Base-by-base conservation (phyloP, 352 stramenopile genomes). In the Elongisporangium anandrum region DNA sequence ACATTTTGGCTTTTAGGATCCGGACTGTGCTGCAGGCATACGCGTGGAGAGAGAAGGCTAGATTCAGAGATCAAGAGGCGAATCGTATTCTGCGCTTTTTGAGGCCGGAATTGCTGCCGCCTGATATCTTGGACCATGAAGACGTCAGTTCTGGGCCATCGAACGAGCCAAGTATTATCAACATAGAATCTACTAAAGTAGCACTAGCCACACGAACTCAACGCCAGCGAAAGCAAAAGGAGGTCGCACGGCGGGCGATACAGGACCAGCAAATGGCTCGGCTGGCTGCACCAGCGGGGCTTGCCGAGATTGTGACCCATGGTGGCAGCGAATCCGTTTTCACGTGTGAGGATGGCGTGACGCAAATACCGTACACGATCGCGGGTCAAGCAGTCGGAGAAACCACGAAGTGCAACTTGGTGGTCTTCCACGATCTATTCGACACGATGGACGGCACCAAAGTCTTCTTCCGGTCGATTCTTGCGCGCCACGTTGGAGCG, bases 361-460 rank as follows among this genome's bases (percentile, higher is more conserved):
- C 88, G 5, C 73, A 73, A 23, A 87, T 97, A 17, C 83, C 86
- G 23, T 97, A 94, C 69, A 72, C 88, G 19, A 59, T 97, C 13
- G 67, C 88, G 6, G 90, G 90, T 0, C 80, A 95, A 47, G 75
- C 77, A 2, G 73, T 79, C 3, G 77, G 77, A 2, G 72, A 70
- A 12, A 79, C 68, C 4, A 57, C 65, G n/a, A 92, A 88, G 26
- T 90, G 83, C 61, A 97, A 94, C 61, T 66, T 98, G 45, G 75
- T 98, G 7, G 83, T 97, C 2, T 91, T 97, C 56, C 86, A 97
- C 56, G 92, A 98, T 59, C 82, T 98, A 5, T 98, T 98, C 62
- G 92, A 98, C 65, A 97, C 91, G 1, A 70, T 94, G 48, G 92
- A 97, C 49, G 88, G 81, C 59, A 95, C 85, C 13, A 81, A 87